Percentiles rank a stretch among this genome's conserved stretches.
phyloP scores from a whole-genome alignment of 176 grass and related monocot species.

The Carex littledalei region DNA sequence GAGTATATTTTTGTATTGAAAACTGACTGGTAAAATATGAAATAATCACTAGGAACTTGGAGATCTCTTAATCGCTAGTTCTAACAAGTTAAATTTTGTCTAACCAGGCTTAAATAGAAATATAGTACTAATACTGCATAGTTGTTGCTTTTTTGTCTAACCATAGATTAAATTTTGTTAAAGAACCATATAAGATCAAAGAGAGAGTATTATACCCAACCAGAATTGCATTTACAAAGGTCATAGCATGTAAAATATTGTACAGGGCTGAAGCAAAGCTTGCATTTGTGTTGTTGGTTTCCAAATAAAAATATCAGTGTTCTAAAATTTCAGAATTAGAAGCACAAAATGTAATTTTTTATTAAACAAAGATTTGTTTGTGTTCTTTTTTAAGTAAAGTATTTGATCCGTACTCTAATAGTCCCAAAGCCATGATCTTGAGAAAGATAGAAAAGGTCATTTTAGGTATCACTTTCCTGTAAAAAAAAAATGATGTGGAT shows the following conservation, averaged over 20 bases:
- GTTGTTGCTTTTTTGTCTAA: not conserved
- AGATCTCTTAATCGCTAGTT: too few relatives aligned
- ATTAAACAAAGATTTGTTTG: not conserved
- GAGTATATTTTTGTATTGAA: too few relatives aligned
- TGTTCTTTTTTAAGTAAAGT: not conserved
- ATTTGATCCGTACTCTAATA: constrained; percentile 59
- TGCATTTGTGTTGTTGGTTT: constrained; percentile 64
- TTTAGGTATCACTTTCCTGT: constrained; percentile 75
- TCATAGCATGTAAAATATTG: constrained; percentile 63
- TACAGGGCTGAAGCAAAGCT: constrained; percentile 78
- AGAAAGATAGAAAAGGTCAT: constrained; percentile 45
- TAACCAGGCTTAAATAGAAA: not conserved
- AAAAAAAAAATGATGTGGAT: not conserved
- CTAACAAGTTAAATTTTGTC: not conserved
- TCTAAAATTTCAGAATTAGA: not conserved
- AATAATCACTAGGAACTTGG: too few relatives aligned
- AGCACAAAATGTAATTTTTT: not conserved
- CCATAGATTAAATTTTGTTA: not conserved
- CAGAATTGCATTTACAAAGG: constrained; percentile 69
- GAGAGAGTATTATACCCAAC: constrained; percentile 36
- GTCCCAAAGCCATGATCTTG: constrained; percentile 58
- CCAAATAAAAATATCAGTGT: constrained; percentile 62
- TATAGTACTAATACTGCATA: not conserved
- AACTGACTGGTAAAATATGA: too few relatives aligned
- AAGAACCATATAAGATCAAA: not conserved